These are phyloP conservation scores for Ophiostoma australiae DNA, from an alignment of 2,329 filamentous ascomycete species.

Conservation along the genomic window DNA sequence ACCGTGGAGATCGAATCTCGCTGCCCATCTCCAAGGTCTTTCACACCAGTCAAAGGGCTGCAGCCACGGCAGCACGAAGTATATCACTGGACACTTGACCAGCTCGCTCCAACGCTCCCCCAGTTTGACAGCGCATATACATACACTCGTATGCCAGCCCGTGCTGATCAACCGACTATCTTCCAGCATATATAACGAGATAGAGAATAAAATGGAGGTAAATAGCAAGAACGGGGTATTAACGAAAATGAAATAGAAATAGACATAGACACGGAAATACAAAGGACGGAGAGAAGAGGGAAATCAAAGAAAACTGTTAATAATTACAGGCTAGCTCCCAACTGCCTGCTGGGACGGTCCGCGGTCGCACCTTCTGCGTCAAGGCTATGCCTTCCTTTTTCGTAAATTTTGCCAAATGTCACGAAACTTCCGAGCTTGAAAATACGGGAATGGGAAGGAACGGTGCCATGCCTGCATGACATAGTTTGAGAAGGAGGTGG, in stretches of 20 bases:
- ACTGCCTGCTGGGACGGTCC: slow-evolving; percentile 7
- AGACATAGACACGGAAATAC: background rate
- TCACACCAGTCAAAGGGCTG: background rate
- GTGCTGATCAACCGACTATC: background rate
- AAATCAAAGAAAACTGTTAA: background rate
- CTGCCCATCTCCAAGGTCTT: background rate
- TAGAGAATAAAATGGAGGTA: slow-evolving; percentile 7
- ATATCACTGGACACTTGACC: background rate
- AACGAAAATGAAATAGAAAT: slow-evolving; percentile 4
- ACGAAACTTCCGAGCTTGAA: background rate
- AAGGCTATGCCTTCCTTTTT: slow-evolving; percentile 7
- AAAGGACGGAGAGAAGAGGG: background rate
- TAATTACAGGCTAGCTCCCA: background rate
- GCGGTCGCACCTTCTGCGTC: background rate
- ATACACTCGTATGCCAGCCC: background rate
- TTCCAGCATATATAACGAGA: background rate
- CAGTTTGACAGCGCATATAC: background rate
- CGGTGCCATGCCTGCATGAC: background rate
- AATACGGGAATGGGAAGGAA: background rate
- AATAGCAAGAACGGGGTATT: background rate
- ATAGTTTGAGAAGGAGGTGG: background rate
- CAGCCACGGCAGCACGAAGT: background rate
- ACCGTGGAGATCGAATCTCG: background rate
- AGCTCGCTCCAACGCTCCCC: background rate
- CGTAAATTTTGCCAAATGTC: background rate